Evolutionary conservation across 805 yeast genomes (phyloP), one percentile per base, ranked within the genome.

Genomic region (Candida silvicultrix): DNA sequence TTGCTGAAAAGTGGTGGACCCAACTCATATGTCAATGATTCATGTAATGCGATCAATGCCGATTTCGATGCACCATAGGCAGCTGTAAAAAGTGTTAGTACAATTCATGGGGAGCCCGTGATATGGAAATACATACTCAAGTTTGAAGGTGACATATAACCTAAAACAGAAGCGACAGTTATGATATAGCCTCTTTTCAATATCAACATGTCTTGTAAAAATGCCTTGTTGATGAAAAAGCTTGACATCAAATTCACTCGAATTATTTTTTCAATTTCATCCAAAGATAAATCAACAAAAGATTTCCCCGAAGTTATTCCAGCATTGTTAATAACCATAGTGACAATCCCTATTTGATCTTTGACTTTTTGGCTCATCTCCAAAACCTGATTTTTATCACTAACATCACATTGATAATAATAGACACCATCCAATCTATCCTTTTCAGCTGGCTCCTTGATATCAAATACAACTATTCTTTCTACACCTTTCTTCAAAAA

Each of bases 31-130:
- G 85, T 78, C 32, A 92, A 66, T 1, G 92, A 81, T 60, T 87
- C 95, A 60, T 90, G 97, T 38, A 89, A 66, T 0, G 92, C 89
- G 44, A 92, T 78, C 25, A 88, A 64, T 0, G 95, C 97, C 0
- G 95, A 83, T 61, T 92, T 92, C 15, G 95, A 78, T 0, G 97
- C 96, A 0, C 96, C 96, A 59, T 92, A 92, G 0, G 85, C 85
- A 45, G 80, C 80, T 49, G 53, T 50, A 19, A 9, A 16, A 18
- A 3, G 34, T 15, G 29, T 40, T 42, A 38, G 43, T 44, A 19
- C 12, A 7, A 29, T 21, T 6, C 38, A 15, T 22, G 41, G 18
- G 15, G 19, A 5, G 4, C 6, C 8, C 9, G 21, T 31, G 22
- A 38, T 11, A 16, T 18, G 20, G 11, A 29, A 4, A 23, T 19